A percentile compares a stretch with the other conserved stretches of the same genome.
Evolutionary conservation across 768 basidiomycete species (phyloP).

Genomic region (Pulveroboletus ravenelii): DNA sequence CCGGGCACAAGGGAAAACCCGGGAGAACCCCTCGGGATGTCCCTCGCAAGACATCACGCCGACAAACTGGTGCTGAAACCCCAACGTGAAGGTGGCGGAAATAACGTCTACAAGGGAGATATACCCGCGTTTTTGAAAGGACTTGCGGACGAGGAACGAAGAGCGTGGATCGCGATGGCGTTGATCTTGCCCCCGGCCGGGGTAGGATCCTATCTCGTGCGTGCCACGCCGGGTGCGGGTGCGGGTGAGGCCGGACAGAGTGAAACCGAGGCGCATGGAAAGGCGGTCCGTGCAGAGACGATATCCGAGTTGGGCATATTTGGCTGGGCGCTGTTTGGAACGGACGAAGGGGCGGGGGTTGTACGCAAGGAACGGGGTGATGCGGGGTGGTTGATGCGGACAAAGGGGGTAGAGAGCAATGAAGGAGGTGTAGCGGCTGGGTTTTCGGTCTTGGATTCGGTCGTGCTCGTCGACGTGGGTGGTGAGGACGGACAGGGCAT

Average conservation of each 20-base stretch:
- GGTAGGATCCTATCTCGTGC: slow-evolving; percentile 68
- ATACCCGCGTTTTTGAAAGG: slow-evolving; percentile 73
- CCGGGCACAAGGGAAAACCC: background rate
- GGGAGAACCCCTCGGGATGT: slow-evolving; percentile 20
- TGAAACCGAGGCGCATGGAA: background rate
- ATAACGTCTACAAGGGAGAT: slow-evolving; percentile 84
- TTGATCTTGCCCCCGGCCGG: slow-evolving; percentile 76
- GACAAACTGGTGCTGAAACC: slow-evolving; percentile 83
- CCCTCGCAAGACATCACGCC: slow-evolving; percentile 30
- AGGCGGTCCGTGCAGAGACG: slow-evolving; percentile 56
- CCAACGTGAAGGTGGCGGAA: slow-evolving; percentile 97
- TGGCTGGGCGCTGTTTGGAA: slow-evolving; percentile 79
- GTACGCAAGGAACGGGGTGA: slow-evolving; percentile 51
- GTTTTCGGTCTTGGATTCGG: slow-evolving; percentile 69
- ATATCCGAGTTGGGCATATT: slow-evolving; percentile 91
- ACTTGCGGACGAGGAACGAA: slow-evolving; percentile 55
- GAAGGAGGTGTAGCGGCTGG: slow-evolving; percentile 51
- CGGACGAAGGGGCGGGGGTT: slow-evolving; percentile 29
- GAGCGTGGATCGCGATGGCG: slow-evolving; percentile 96
- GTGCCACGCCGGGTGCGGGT: slow-evolving; percentile 44
- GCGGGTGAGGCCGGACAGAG: background rate
- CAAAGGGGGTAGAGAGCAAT: slow-evolving; percentile 85
- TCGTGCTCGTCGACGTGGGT: slow-evolving; percentile 47
- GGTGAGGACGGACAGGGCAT: too few relatives aligned
- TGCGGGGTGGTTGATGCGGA: slow-evolving; percentile 81